phyloP scores from a whole-genome alignment of 2,329 filamentous ascomycete genomes.

The Cladosporium sphaerospermum region DNA sequence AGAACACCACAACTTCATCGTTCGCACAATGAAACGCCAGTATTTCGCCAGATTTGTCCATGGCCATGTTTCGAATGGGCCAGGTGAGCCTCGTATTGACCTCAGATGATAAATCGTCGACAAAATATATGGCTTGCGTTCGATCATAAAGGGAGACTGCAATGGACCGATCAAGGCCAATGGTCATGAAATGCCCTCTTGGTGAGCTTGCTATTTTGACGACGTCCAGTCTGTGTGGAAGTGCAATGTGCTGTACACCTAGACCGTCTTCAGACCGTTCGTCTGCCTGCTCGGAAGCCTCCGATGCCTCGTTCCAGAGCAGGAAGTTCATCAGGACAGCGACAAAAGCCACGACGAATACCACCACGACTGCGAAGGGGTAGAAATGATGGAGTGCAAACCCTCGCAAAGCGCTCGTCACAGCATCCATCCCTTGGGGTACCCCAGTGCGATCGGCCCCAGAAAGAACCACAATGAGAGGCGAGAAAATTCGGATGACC shows the following conservation, averaged over 20 bases:
- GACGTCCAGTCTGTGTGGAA: conserved; percentile 64
- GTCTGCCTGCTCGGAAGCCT: conserved; percentile 37
- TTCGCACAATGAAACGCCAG: conserved; percentile 59
- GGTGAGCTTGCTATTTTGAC: conserved; percentile 57
- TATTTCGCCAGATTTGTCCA: conserved; percentile 60
- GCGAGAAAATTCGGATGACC: conserved; percentile 67
- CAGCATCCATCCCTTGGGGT: conserved; percentile 42
- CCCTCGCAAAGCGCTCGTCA: conserved; percentile 46
- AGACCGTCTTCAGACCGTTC: conserved; percentile 49
- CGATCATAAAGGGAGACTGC: conserved; percentile 26
- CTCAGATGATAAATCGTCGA: conserved; percentile 16
- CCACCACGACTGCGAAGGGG: conserved; percentile 56
- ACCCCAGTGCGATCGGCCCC: conserved; percentile 59
- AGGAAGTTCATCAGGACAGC: conserved; percentile 68
- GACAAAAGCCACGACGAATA: conserved; percentile 59
- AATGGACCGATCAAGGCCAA: conserved; percentile 64
- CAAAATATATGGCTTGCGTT: conserved; percentile 16
- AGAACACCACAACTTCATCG: conserved; percentile 58
- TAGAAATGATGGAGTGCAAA: conserved; percentile 61
- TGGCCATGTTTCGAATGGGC: conserved; percentile 50
- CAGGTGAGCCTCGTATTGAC: conserved; percentile 21
- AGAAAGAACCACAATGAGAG: conserved; percentile 64
- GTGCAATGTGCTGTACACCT: conserved; percentile 53
- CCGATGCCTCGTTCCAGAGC: conserved; percentile 56
- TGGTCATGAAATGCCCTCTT: conserved; percentile 60